phyloP scores from a whole-genome alignment of 306 rosid species.

The Acacia acuminata region DNA sequence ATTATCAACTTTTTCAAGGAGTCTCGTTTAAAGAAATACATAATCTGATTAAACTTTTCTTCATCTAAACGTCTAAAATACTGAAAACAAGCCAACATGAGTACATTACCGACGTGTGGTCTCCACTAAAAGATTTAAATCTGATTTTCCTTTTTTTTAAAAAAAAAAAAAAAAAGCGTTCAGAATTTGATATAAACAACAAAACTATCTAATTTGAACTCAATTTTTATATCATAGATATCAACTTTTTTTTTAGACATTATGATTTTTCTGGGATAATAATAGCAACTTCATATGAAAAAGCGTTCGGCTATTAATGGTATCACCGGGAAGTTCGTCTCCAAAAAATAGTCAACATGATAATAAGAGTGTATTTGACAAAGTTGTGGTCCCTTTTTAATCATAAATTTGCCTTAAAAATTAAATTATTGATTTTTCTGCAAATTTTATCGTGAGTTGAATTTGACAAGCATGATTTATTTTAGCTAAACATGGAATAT shows the following conservation, averaged over 20 bases:
- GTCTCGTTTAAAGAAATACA: neutral
- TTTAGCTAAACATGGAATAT: conserved; percentile 19
- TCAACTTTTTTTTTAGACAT: neutral
- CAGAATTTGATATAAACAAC: neutral
- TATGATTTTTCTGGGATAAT: conserved; percentile 31
- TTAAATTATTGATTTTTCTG: conserved; percentile 37
- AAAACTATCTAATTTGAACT: conserved; percentile 4
- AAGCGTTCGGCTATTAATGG: conserved; percentile 29
- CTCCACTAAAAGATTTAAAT: conserved; percentile 17
- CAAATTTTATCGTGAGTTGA: neutral
- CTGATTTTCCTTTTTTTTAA: neutral
- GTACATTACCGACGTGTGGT: conserved; percentile 32
- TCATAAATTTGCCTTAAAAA: conserved; percentile 27
- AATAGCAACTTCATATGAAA: neutral
- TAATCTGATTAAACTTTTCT: neutral
- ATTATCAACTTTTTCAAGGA: too few species aligned
- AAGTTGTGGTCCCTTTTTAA: conserved; percentile 1
- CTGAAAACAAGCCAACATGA: conserved; percentile 41
- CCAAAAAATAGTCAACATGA: conserved; percentile 21
- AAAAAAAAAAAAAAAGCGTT: neutral
- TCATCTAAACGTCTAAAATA: conserved; percentile 13
- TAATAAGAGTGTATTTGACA: neutral
- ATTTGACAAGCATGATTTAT: conserved; percentile 25
- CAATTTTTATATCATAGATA: neutral
- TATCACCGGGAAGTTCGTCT: conserved; percentile 24